Evolutionary conservation across 805 yeast genomes (phyloP), one percentile per base, ranked within the genome.

Genomic region (Myxozyma neotropica): DNA sequence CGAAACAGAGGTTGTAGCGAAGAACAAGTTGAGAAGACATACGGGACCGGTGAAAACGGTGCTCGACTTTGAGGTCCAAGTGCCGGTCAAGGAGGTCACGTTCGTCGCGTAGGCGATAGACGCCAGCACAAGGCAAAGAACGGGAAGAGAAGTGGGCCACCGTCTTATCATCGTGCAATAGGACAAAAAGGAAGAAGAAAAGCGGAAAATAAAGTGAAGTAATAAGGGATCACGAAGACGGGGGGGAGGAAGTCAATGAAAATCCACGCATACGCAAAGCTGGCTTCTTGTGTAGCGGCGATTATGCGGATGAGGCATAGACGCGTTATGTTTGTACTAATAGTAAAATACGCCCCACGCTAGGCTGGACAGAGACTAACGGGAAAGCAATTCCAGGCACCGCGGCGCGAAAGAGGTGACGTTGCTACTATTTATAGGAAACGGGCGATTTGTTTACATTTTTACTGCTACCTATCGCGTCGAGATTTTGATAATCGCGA

Each of bases 31-130:
- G 21, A 17, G 15, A 29, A 35, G 21, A 66, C 69, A 15, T 67
- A 69, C 92, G 88, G 5, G 96, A 0, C 99, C 99, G 0, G 99
- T 94, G 77, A 93, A 86, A 6, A 94, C 99, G 12, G 95, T 85
- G 73, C 88, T 89, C 12, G 97, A 85, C 74, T 94, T 94, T 17
- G 97, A 87, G 0, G 92, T 75, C 99, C 99, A 94, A 0, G 99
- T 94, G 5, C 99, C 99, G 26, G 63, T 45, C 40, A 67, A 56
- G 6, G 66, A 43, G 8, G 67, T 63, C 44, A 66, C 54, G 45
- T 35, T 45, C 19, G 36, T 26, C 26, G 52, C 51, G 27, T 17
- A 24, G 38, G 31, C 53, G 44, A 23, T 35, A 3, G 51, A 19
- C 24, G 23, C 27, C 36, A 21, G 24, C 31, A 23, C 4, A 27